Base-by-base conservation (phyloP, 495 filamentous ascomycete genomes). In the Aspergillus mulundensis region DNA sequence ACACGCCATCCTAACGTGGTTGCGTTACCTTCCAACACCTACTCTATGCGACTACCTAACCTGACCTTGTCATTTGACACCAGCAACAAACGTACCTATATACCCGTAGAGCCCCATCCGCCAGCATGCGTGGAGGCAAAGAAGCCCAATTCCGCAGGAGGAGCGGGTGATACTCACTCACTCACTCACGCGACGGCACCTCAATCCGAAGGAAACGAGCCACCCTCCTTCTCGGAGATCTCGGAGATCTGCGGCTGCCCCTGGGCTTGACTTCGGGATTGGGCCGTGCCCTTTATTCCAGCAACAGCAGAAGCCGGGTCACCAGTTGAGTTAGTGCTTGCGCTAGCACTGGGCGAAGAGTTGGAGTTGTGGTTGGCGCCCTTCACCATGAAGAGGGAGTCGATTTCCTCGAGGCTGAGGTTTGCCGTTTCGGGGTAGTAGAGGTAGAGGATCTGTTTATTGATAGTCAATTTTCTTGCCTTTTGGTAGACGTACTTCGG, bases 371-470 rank as follows among this genome's bases (percentile, higher is more conserved):
- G 25, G 38, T 14, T 43, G 28, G 23, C 23, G 21, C 20, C 25
- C 16, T 61, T 59, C 7, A 59, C 54, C 12, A 63, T 66, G 59
- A 71, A 72, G 24, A 74, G 49, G 24, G 61, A 66, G 50, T 74
- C 71, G 38, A 72, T 68, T 24, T 68, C 65, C 42, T 72, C 69
- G 21, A 73, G 66, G 61, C 64, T 83, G 75, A 65, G 71, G 57
- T 68, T 71, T 4, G 70, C 66, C 2, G 75, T 76, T 56, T 76
- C 72, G 21, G 74, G 72, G 53, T 70, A 75, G 58, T 66, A 73
- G 54, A 71, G 75, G 54, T 73, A 77, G 41, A 79, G 59, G 30
- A 74, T 67, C 16, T 71, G 15, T 3, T 38, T 3, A 16, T 40
- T 16, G 5, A 16, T 18, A 16, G 4, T 40, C 38, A 40, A 7